phyloP scores from a whole-genome alignment of 148 eudicot genomes.

The Talinum fruticosum region DNA sequence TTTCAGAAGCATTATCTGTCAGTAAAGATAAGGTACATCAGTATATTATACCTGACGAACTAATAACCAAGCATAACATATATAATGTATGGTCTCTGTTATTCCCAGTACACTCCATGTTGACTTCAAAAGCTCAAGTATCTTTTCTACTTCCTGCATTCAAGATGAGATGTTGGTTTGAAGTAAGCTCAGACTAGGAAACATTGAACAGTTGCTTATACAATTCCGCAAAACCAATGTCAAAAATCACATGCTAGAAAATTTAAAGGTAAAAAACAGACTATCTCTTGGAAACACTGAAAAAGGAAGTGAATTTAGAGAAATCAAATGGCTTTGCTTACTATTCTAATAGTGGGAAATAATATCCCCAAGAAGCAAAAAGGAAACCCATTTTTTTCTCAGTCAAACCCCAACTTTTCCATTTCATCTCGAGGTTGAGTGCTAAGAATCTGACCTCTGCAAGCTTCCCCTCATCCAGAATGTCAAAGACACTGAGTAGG shows the following conservation, averaged over 20 bases:
- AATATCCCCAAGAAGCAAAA: background rate
- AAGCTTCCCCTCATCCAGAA: slow-evolving; percentile 95
- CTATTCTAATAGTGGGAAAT: background rate
- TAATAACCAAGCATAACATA: slow-evolving; percentile 95
- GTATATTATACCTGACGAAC: slow-evolving; percentile 78
- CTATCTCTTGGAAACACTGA: too few species aligned
- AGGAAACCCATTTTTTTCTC: background rate
- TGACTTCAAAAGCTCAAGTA: slow-evolving; percentile 91
- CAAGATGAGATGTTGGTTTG: background rate
- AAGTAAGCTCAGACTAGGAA: background rate
- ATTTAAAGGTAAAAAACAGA: background rate
- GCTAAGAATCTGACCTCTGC: slow-evolving; percentile 61
- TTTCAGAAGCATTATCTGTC: background rate
- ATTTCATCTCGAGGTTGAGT: background rate
- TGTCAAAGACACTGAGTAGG: slow-evolving; percentile 90
- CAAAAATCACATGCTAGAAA: background rate
- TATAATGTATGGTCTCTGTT: slow-evolving; percentile 90
- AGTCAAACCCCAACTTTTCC: background rate
- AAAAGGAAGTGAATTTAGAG: too few species aligned
- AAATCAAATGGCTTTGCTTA: too few species aligned
- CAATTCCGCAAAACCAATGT: background rate
- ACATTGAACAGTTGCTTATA: background rate
- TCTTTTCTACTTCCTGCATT: slow-evolving; percentile 89
- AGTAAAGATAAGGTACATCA: background rate
- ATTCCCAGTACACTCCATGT: slow-evolving; percentile 93